Evolutionary conservation across 2,329 filamentous ascomycete species (phyloP), one percentile per base, ranked within the genome.

Genomic region (Aspergillus pseudotamarii): DNA sequence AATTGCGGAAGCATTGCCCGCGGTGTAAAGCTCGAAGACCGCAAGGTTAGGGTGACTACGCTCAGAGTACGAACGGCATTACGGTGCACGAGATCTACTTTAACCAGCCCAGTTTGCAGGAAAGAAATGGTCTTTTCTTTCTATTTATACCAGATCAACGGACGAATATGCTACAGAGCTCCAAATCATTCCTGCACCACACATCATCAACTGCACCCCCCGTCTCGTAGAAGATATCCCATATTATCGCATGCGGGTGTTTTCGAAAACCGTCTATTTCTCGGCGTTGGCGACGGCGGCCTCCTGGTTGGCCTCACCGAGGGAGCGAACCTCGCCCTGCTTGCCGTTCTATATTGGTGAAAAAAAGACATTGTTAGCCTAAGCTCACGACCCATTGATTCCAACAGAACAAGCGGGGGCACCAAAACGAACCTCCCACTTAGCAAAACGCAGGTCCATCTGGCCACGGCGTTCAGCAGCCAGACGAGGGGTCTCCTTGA

Each of bases 401-500:
- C 54, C 57, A 56, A 45, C 30, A 51, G n/a, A 19, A 36, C 19
- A 41, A 51, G 16, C 16, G 45, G 11, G 41, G 19, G 59, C 74
- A 53, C 55, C 45, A 66, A 68, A 72, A 87, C 92, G 88, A 83
- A 99, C 95, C 88, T 92, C 86, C 95, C 95, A 99, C 87, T 94
- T 96, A 72, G 93, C 86, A 76, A 97, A 96, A 82, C 89, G 89
- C 74, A 99, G 83, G 61, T 98, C 94, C 83, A 90, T 90, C 82
- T 93, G 88, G 78, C 93, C 94, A 79, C 95, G 89, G 79, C 92
- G 90, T 88, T 98, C 95, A 69, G 94, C 93, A 72, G 80, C 80
- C 71, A 97, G 81, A 84, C 95, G 89, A 85, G 93, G 91, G 63
- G 95, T 92, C 78, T 99, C 95, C 88, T 98, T 97, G 81, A 99